A percentile compares a stretch with the other conserved stretches of the same genome.
phyloP scores from a whole-genome alignment of 192 early-diverging fungal genomes.

The Podila minutissima region DNA sequence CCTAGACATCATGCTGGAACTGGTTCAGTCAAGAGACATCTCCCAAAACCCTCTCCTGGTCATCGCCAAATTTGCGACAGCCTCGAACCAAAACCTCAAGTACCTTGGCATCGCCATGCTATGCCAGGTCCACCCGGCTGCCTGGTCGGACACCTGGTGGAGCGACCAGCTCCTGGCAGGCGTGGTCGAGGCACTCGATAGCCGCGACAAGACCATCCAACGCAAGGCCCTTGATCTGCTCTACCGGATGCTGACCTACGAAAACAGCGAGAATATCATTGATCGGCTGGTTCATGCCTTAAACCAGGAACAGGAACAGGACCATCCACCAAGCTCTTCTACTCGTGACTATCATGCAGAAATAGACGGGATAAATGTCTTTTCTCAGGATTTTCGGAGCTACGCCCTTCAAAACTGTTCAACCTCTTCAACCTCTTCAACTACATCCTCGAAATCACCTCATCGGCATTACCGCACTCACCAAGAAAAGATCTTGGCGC shows the following conservation, averaged over 20 bases:
- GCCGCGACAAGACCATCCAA: conserved; percentile 30
- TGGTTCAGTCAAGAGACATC: conserved; percentile 28
- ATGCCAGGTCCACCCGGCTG: conserved; percentile 38
- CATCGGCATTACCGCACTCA: conserved; percentile 1
- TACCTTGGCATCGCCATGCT: conserved; percentile 59
- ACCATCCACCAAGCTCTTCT: not conserved
- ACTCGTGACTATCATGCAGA: not conserved
- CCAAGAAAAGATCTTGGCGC: conserved; percentile 34
- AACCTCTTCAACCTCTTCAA: not conserved
- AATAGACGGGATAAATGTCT: not conserved
- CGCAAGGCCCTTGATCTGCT: conserved; percentile 28
- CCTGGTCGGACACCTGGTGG: conserved; percentile 51
- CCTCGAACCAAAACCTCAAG: conserved; percentile 60
- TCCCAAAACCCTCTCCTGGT: conserved; percentile 39
- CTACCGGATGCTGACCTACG: conserved; percentile 39
- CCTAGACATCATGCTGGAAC: conserved; percentile 22
- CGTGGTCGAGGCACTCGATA: conserved; percentile 33
- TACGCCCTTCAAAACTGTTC: no score
- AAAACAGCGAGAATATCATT: conserved; percentile 47
- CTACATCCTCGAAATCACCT: not conserved
- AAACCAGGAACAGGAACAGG: conserved; percentile 26
- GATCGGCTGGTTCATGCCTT: conserved; percentile 38
- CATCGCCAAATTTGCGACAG: conserved; percentile 52
- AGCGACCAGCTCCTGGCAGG: conserved; percentile 24
- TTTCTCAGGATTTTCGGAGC: no score